phyloP scores from a whole-genome alignment of 192 early-diverging fungal genomes.

The Funneliformis mosseae region DNA sequence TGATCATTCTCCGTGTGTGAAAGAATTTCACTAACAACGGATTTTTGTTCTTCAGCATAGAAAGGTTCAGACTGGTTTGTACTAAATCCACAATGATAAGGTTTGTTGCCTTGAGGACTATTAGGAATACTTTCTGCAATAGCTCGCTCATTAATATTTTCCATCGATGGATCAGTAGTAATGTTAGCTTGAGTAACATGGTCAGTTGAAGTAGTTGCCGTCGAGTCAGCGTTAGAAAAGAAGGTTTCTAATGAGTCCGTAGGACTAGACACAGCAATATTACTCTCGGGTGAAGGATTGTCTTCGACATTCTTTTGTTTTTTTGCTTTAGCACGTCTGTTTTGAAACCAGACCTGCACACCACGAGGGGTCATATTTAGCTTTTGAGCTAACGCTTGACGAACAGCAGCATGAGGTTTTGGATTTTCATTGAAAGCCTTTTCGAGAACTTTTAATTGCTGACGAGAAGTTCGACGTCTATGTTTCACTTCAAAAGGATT shows the following conservation, averaged over 20 bases:
- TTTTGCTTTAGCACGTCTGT: slow-evolving; percentile 69
- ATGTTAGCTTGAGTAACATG: background rate
- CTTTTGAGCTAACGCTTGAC: slow-evolving; percentile 59
- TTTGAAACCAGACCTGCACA: slow-evolving; percentile 88
- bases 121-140: background rate
- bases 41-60: slow-evolving; percentile 9
- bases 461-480: slow-evolving; percentile 69
- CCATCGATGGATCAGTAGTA: slow-evolving; percentile 1
- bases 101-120: background rate
- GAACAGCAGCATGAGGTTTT: slow-evolving; percentile 67
- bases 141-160: slow-evolving; percentile 7
- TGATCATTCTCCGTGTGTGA: slow-evolving; percentile 15
- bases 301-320: slow-evolving; percentile 12
- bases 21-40: slow-evolving; percentile 12
- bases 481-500: slow-evolving; percentile 80
- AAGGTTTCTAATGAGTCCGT: slow-evolving; percentile 15
- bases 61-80: background rate
- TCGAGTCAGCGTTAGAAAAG: slow-evolving; percentile 7
- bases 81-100: background rate
- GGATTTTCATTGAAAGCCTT: slow-evolving; percentile 67
- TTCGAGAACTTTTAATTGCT: slow-evolving; percentile 72
- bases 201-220: background rate
- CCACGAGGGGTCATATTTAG: slow-evolving; percentile 73
- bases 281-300: background rate
- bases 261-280: slow-evolving; percentile 1